These are phyloP conservation scores for Talaromyces proteolyticus DNA, from an alignment of 495 filamentous ascomycete species.

Conservation along the genomic window DNA sequence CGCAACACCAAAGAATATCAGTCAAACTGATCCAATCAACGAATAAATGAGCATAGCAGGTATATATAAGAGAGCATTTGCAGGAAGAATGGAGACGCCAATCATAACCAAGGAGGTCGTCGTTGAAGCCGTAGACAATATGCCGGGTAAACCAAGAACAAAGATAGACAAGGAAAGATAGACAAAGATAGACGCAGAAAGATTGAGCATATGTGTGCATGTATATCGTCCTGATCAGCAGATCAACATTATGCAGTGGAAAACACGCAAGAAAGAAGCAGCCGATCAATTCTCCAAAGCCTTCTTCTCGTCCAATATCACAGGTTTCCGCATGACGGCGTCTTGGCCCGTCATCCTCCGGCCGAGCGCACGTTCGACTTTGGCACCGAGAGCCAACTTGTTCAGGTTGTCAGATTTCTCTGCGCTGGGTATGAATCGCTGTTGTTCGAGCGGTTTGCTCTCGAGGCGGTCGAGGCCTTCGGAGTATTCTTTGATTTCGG, in stretches of 20 bases:
- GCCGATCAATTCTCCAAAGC: conserved; percentile 18
- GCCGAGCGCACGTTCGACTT: conserved; percentile 86
- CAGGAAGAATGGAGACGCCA: not conserved
- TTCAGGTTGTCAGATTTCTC: conserved; percentile 83
- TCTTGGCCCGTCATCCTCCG: conserved; percentile 89
- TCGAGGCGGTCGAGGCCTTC: conserved; percentile 84
- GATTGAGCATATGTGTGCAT: too few species aligned
- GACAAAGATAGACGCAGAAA: too few species aligned
- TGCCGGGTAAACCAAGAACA: not conserved
- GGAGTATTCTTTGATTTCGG: conserved; percentile 75
- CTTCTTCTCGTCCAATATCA: conserved; percentile 39
- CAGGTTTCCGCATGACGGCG: conserved; percentile 69
- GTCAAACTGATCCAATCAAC: not conserved
- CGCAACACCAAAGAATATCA: not conserved
- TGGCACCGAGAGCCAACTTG: conserved; percentile 88
- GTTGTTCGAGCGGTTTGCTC: conserved; percentile 76
- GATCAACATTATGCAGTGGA: too few species aligned
- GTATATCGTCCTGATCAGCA: too few species aligned
- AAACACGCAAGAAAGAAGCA: too few species aligned
- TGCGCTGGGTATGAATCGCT: conserved; percentile 75
- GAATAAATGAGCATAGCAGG: not conserved
- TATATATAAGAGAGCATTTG: not conserved
- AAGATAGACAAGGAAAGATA: conserved; percentile 12
- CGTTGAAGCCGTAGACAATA: too few species aligned
- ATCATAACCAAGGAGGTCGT: not conserved